A percentile compares a stretch with the other conserved stretches of the same genome.
These are phyloP conservation scores for Trichoderma sp. DNA, from an alignment of 2,329 filamentous ascomycete genomes.

Conservation along the genomic window DNA sequence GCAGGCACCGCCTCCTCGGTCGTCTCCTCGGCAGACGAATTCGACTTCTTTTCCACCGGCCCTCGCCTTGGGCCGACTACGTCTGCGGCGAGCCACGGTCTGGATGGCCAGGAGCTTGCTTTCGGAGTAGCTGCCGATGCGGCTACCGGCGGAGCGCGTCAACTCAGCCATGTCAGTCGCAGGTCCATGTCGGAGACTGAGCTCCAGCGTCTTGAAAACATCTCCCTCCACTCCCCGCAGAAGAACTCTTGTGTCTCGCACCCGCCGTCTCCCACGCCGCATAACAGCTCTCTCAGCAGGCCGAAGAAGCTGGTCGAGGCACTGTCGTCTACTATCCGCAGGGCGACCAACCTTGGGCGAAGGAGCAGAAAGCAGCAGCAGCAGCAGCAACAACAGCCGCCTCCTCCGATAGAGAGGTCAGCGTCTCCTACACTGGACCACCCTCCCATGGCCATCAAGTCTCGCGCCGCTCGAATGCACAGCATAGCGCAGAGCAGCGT, in stretches of 20 bases:
- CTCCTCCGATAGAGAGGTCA: slow-evolving; percentile 22
- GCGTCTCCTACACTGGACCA: slow-evolving; percentile 35
- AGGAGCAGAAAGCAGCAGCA: slow-evolving; percentile 28
- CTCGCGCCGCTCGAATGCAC: slow-evolving; percentile 27
- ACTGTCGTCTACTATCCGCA: slow-evolving; percentile 41
- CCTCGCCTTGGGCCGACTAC: slow-evolving; percentile 29
- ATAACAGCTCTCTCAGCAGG: slow-evolving; percentile 31
- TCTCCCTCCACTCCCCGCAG: slow-evolving; percentile 42
- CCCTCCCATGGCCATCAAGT: slow-evolving; percentile 34
- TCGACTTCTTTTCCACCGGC: slow-evolving; percentile 37
- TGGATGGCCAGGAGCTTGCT: slow-evolving; percentile 31
- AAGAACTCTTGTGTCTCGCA: slow-evolving; percentile 30
- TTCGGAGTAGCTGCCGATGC: slow-evolving; percentile 20
- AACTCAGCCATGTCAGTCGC: slow-evolving; percentile 28
- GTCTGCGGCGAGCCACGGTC: slow-evolving; percentile 29
- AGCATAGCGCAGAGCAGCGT: slow-evolving; percentile 21
- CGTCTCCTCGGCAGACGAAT: slow-evolving; percentile 36
- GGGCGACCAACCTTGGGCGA: slow-evolving; percentile 36
- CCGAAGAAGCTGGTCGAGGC: slow-evolving; percentile 42
- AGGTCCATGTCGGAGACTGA: slow-evolving; percentile 48
- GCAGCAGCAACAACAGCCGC: neutral
- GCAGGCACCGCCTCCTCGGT: slow-evolving; percentile 36
- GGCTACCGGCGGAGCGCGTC: slow-evolving; percentile 22
- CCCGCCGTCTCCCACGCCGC: slow-evolving; percentile 34
- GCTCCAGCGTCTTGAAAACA: slow-evolving; percentile 46